Conservation (phyloP, 2,329 filamentous ascomycete species). For the Thyridium curvatum region DNA sequence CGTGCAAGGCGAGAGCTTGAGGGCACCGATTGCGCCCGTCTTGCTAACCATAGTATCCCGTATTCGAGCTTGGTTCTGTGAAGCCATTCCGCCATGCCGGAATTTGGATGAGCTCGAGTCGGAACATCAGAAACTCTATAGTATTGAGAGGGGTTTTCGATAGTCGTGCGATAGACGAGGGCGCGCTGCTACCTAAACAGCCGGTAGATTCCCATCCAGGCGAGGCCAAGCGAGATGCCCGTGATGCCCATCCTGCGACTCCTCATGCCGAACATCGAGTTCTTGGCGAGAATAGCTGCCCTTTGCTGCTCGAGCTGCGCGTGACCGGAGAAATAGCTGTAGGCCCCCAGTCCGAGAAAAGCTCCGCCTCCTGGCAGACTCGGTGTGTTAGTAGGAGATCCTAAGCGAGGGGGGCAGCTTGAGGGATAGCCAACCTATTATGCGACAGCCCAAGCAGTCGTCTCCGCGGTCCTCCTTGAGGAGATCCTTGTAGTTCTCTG, state of each 20-base stretch:
- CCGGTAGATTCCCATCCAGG: slow-evolving; percentile 66
- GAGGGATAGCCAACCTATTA: slow-evolving; percentile 53
- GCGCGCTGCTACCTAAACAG: slow-evolving; percentile 33
- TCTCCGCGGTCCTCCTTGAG: slow-evolving; percentile 50
- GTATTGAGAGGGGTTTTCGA: too few relatives aligned
- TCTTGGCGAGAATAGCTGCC: slow-evolving; percentile 60
- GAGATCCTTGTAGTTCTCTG: slow-evolving; percentile 54
- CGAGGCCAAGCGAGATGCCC: slow-evolving; percentile 59
- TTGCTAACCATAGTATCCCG: too few relatives aligned
- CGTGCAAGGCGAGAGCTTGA: too few relatives aligned
- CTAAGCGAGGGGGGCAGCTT: slow-evolving; percentile 1
- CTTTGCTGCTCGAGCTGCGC: slow-evolving; percentile 62
- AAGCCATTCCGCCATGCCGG: too few relatives aligned
- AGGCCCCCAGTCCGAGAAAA: slow-evolving; percentile 68
- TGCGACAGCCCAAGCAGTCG: slow-evolving; percentile 65
- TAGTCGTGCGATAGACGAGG: too few relatives aligned
- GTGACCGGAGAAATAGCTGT: slow-evolving; percentile 72
- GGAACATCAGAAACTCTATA: too few relatives aligned
- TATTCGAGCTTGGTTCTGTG: too few relatives aligned
- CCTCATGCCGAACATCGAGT: slow-evolving; percentile 65
- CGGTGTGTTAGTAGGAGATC: slow-evolving; percentile 1
- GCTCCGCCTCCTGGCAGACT: slow-evolving; percentile 57
- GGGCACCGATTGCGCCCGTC: too few relatives aligned
- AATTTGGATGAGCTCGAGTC: too few relatives aligned
- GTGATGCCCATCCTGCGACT: slow-evolving; percentile 63